phyloP scores from a whole-genome alignment of 345 rosid species.

The Barbarea vulgaris region DNA sequence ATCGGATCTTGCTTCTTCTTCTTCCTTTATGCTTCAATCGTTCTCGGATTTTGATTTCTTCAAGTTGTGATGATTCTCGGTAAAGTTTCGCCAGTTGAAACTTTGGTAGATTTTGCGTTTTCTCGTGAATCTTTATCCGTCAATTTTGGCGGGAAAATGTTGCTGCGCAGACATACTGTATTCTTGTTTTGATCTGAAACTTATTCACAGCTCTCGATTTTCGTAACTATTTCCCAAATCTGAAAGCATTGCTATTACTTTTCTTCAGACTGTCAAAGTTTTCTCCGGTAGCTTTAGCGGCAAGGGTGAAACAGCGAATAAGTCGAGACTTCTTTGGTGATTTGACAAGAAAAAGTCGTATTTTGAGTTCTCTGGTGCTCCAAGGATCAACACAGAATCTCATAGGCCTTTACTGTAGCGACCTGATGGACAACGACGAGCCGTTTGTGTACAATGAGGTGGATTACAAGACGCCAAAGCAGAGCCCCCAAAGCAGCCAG shows the following conservation, averaged over 20 bases:
- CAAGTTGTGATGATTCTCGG: not conserved
- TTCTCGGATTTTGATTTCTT: not conserved
- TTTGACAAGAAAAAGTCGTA: not conserved
- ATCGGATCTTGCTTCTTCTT: constrained; percentile 6
- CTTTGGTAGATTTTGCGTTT: not conserved
- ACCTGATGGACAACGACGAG: constrained; percentile 29
- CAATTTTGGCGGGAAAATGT: constrained; percentile 39
- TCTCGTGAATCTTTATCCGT: constrained; percentile 1
- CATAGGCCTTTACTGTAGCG: not conserved
- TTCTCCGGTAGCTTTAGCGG: not conserved
- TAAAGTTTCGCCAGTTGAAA: not conserved
- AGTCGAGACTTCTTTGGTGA: constrained; percentile 1
- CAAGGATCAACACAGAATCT: not conserved
- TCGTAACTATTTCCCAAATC: not conserved
- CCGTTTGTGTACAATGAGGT: constrained; percentile 11
- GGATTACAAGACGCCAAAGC: constrained; percentile 5
- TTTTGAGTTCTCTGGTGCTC: not conserved
- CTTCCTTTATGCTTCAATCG: not conserved
- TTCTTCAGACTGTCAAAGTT: constrained; percentile 1
- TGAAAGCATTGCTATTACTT: not conserved
- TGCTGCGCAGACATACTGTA: not conserved
- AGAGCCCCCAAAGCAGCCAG: constrained; percentile 28
- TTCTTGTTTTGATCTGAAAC: not conserved
- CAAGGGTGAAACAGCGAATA: not conserved
- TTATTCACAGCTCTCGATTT: not conserved